Percentiles rank a stretch among this genome's conserved stretches.
These are phyloP conservation scores for Collybiopsis luxurians DNA, from an alignment of 768 basidiomycete genomes.

Conservation along the genomic window DNA sequence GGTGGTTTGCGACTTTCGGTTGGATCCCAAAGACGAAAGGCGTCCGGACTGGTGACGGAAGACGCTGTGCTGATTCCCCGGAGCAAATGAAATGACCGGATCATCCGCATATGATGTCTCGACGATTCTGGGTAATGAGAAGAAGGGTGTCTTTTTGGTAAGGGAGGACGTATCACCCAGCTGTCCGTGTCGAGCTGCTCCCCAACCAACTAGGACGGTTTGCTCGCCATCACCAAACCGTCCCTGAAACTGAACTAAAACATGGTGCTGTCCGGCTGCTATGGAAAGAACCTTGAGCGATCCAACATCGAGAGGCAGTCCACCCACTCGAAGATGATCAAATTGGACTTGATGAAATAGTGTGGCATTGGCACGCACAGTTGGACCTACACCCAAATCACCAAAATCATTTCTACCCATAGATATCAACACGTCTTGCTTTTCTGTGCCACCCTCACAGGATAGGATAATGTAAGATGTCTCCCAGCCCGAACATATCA, in stretches of 20 bases:
- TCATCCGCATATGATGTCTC: constrained; percentile 26
- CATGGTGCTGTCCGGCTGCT: constrained; percentile 70
- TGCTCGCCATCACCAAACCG: constrained; percentile 20
- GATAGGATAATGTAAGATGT: constrained; percentile 73
- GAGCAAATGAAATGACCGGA: constrained; percentile 27
- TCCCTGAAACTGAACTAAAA: constrained; percentile 44
- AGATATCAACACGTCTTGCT: constrained; percentile 59
- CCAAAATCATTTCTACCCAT: constrained; percentile 88
- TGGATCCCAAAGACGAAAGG: constrained; percentile 60
- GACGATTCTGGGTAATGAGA: constrained; percentile 29
- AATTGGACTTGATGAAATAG: constrained; percentile 42
- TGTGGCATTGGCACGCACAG: constrained; percentile 9
- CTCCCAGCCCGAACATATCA: constrained; percentile 77
- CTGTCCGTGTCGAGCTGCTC: constrained; percentile 81
- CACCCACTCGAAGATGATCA: constrained; percentile 31
- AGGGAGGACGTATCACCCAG: constrained; percentile 44
- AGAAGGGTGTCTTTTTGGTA: constrained; percentile 21
- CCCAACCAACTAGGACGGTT: constrained; percentile 69
- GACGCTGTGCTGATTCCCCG: constrained; percentile 43
- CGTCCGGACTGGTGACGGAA: constrained; percentile 57
- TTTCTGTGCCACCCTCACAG: constrained; percentile 25
- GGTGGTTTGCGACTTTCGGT: constrained; percentile 65
- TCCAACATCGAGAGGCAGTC: constrained; percentile 17
- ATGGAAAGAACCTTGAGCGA: constrained; percentile 40
- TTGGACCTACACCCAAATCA: constrained; percentile 60